Conservation (phyloP, 495 filamentous ascomycete species). For the Daldinia loculata region DNA sequence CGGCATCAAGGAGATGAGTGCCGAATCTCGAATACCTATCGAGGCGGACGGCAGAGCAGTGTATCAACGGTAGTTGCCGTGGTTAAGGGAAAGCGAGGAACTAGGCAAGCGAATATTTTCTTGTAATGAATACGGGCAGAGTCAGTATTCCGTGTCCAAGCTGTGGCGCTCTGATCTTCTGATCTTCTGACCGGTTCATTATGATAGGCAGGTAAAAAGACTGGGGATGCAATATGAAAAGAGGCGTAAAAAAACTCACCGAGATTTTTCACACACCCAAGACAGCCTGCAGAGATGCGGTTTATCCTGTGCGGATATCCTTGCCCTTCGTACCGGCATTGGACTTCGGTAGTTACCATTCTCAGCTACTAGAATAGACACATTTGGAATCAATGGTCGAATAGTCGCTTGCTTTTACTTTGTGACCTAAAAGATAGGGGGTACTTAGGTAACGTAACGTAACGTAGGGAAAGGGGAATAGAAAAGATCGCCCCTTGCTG, state of each 20-base stretch:
- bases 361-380: background rate
- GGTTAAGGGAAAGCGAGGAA: background rate
- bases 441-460: no score
- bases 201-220: background rate
- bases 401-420: background rate
- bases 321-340: background rate
- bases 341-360: background rate
- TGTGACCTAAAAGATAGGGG: background rate
- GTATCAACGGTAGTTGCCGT: background rate
- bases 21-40: constrained; percentile 7
- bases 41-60: constrained; percentile 16
- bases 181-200: background rate
- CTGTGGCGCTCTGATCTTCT: background rate
- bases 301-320: background rate
- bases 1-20: constrained; percentile 23
- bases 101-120: background rate
- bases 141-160: background rate
- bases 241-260: background rate
- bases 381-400: background rate
- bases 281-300: background rate
- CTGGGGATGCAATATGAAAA: background rate
- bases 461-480: background rate
- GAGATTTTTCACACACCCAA: background rate
- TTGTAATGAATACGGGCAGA: background rate
- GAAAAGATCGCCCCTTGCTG: background rate